Percentiles rank a stretch among this genome's conserved stretches.
Conservation (phyloP, 164 flowering plant species). For the Sedum album region DNA sequence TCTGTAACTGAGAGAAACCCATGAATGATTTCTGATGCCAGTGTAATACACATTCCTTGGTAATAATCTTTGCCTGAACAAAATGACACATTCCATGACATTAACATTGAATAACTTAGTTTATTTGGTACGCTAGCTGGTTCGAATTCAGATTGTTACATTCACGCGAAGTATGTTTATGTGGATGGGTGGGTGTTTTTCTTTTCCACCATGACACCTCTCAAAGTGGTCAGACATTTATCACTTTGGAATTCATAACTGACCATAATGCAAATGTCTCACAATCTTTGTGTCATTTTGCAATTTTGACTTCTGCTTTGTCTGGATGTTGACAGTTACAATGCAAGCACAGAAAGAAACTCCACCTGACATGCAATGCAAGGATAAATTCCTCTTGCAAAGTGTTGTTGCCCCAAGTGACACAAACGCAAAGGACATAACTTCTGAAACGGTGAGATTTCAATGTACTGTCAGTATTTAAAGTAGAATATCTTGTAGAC, state of each 20-base stretch:
- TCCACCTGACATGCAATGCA: too few species aligned
- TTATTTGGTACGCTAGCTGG: not conserved
- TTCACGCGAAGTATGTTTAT: not conserved
- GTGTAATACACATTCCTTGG: too few species aligned
- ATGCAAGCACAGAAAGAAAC: slow-evolving; percentile 89
- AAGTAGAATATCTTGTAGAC: not conserved
- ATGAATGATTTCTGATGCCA: not conserved
- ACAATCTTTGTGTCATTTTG: not conserved
- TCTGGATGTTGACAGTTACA: slow-evolving; percentile 39
- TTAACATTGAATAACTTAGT: too few species aligned
- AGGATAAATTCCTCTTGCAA: slow-evolving; percentile 81
- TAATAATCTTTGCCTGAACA: too few species aligned
- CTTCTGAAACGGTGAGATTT: slow-evolving; percentile 43
- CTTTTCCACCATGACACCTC: not conserved
- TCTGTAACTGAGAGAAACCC: not conserved
- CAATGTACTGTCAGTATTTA: slow-evolving; percentile 2
- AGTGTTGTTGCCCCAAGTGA: slow-evolving; percentile 47
- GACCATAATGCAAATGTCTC: not conserved
- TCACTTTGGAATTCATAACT: not conserved
- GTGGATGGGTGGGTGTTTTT: not conserved
- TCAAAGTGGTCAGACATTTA: too few species aligned
- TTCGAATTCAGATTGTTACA: not conserved
- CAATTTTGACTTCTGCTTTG: not conserved
- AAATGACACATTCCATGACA: not conserved
- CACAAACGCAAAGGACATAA: slow-evolving; percentile 31